phyloP scores from a whole-genome alignment of 768 basidiomycete species.

The Hericium erinaceus region DNA sequence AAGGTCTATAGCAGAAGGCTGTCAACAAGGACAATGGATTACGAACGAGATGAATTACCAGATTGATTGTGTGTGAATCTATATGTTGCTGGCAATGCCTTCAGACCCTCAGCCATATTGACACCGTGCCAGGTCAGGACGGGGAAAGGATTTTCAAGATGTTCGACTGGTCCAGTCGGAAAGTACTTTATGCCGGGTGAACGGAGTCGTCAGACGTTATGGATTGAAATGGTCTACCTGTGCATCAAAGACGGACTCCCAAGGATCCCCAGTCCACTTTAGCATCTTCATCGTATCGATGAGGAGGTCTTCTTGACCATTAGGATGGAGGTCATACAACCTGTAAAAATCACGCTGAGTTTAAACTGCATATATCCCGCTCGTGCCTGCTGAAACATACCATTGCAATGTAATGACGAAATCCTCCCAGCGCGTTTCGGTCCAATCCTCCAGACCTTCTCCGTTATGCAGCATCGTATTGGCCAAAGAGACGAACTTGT shows the following conservation, averaged over 20 bases:
- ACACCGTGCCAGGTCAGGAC: conserved; percentile 45
- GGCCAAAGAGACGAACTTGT: conserved; percentile 44
- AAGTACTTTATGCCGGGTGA: conserved; percentile 27
- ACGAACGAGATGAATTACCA: conserved; percentile 21
- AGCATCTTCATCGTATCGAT: conserved; percentile 45
- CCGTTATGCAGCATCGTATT: conserved; percentile 46
- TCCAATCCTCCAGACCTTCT: conserved; percentile 45
- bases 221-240: conserved; percentile 20
- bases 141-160: conserved; percentile 36
- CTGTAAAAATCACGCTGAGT: conserved; percentile 18
- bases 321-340: conserved; percentile 46
- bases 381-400: conserved; percentile 18
- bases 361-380: not conserved
- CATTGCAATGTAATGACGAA: conserved; percentile 48
- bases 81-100: conserved; percentile 43
- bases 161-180: conserved; percentile 32
- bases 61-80: conserved; percentile 49
- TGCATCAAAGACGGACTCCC: conserved; percentile 42
- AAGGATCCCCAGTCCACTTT: conserved; percentile 43
- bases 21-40: not conserved
- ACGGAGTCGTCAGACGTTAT: conserved; percentile 5
- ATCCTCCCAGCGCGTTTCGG: conserved; percentile 48
- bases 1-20: conserved; percentile 26
- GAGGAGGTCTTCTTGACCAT: conserved; percentile 37
- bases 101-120: conserved; percentile 49